phyloP scores from a whole-genome alignment of 768 basidiomycete genomes.

The Lactifluus pinguis region DNA sequence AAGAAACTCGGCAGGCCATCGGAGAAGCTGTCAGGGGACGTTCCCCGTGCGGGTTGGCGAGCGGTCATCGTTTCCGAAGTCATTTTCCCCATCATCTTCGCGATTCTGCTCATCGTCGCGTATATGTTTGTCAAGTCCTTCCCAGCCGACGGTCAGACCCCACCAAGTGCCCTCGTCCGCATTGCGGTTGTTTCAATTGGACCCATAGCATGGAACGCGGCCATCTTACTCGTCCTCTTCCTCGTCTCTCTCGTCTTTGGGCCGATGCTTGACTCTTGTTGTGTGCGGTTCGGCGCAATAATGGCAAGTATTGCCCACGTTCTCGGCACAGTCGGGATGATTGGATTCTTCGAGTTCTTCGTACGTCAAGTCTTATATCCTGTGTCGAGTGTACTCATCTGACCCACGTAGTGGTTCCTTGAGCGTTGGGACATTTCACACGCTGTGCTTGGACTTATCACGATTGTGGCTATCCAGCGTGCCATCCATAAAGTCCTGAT shows the following conservation, averaged over 20 bases:
- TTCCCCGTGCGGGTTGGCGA: slow-evolving; percentile 88
- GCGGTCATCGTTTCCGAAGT: slow-evolving; percentile 84
- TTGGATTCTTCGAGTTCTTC: slow-evolving; percentile 95
- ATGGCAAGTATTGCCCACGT: slow-evolving; percentile 88
- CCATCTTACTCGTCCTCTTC: slow-evolving; percentile 79
- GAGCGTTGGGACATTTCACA: slow-evolving; percentile 97
- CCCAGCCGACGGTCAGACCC: slow-evolving; percentile 53
- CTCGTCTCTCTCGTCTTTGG: slow-evolving; percentile 87
- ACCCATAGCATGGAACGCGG: slow-evolving; percentile 93
- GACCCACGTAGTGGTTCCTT: slow-evolving; percentile 70
- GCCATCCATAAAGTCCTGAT: slow-evolving; percentile 93
- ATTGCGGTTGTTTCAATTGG: slow-evolving; percentile 90
- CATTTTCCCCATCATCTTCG: slow-evolving; percentile 78
- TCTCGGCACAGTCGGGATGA: slow-evolving; percentile 73
- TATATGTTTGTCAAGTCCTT: slow-evolving; percentile 93
- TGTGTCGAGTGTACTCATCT: neutral
- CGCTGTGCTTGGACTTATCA: slow-evolving; percentile 86
- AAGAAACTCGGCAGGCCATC: slow-evolving; percentile 95
- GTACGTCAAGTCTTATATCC: slow-evolving; percentile 36
- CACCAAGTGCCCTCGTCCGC: slow-evolving; percentile 81
- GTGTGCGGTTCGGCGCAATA: slow-evolving; percentile 83
- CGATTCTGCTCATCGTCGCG: slow-evolving; percentile 74
- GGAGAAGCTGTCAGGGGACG: slow-evolving; percentile 92
- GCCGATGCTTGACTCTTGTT: slow-evolving; percentile 75
- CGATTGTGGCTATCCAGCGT: slow-evolving; percentile 84